Conservation (phyloP, 768 basidiomycete genomes). For the Trametes villosa region DNA sequence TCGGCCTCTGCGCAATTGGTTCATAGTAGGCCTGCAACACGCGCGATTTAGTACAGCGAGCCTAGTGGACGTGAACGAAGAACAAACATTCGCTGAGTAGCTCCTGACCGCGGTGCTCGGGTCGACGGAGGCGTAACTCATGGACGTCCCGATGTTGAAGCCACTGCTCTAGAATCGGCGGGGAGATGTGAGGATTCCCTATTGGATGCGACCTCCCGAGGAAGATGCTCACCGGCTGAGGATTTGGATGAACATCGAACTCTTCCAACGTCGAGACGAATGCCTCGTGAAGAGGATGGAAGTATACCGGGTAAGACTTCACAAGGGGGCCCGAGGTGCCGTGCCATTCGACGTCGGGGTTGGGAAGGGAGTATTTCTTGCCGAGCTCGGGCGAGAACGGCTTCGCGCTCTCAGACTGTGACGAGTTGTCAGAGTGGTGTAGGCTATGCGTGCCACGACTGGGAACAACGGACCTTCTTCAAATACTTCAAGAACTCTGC, state of each 20-base stretch:
- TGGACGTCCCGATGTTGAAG: background rate
- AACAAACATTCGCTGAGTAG: conserved; percentile 7
- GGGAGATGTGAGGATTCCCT: background rate
- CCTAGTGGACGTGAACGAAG: too few relatives aligned
- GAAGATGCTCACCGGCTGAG: conserved; percentile 20
- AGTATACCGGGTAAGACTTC: conserved; percentile 18
- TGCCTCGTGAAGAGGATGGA: conserved; percentile 17
- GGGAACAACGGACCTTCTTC: conserved; percentile 31
- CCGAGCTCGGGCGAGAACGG: conserved; percentile 1
- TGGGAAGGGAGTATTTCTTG: background rate
- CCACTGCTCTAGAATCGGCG: conserved; percentile 7
- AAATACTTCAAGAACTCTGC: conserved; percentile 26
- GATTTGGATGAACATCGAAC: conserved; percentile 23
- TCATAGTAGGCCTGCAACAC: conserved; percentile 16
- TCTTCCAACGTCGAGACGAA: conserved; percentile 11
- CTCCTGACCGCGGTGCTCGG: background rate
- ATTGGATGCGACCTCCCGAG: too few relatives aligned
- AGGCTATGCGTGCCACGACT: too few relatives aligned
- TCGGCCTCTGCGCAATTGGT: conserved; percentile 6
- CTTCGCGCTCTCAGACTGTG: background rate
- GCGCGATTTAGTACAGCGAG: background rate
- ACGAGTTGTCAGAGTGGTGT: conserved; percentile 5
- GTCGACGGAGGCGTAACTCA: background rate
- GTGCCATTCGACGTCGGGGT: conserved; percentile 16
- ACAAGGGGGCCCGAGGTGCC: conserved; percentile 26